Evolutionary conservation across 352 stramenopile species (phyloP), one percentile per base, ranked within the genome.

Genomic region (Lagenidium sp.): DNA sequence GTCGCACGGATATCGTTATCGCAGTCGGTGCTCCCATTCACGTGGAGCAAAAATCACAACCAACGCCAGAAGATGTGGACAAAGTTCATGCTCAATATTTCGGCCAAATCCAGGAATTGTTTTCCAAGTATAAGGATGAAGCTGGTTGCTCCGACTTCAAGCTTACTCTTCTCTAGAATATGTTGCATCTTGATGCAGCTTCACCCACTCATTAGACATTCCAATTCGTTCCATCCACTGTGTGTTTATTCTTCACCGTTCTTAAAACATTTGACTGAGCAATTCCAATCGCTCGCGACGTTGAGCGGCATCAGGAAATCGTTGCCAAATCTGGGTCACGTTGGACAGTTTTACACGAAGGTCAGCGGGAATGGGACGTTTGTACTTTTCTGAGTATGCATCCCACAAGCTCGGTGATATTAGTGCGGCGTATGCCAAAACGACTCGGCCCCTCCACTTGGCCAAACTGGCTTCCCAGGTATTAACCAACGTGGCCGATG

Each of bases 91-190:
- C 35, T 23, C 47, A 65, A 36, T 93, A 90, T 49, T 90, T 82
- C 47, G 53, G 42, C 2, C 40, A 49, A 19, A 50, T 93, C 30
- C 47, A 63, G 19, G 51, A 65, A 4, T 65, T 93, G 45, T 90
- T 90, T 22, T 36, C 79, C 35, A 71, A 69, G 44, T 66, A 86
- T 61, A 90, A 90, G 62, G 57, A 82, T 16, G 68, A 78, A 35
- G 80, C 80, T 3, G 78, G 76, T 2, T 93, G 77, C 50, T 36
- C 28, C 1, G 77, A 90, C 55, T 89, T 79, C 55, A 65, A 78
- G 38, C 53, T 93, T n/a, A 60, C 85, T 32, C 56, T 86, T 12
- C 68, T 89, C 21, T 70, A 53, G 21, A 42, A 6, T 13, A 42
- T 20, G 29, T n/a, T n/a, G n/a, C n/a, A n/a, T n/a, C n/a, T n/a